Evolutionary conservation across 495 filamentous ascomycete genomes (phyloP), one percentile per base, ranked within the genome.

Genomic region (Xylaria scruposa): DNA sequence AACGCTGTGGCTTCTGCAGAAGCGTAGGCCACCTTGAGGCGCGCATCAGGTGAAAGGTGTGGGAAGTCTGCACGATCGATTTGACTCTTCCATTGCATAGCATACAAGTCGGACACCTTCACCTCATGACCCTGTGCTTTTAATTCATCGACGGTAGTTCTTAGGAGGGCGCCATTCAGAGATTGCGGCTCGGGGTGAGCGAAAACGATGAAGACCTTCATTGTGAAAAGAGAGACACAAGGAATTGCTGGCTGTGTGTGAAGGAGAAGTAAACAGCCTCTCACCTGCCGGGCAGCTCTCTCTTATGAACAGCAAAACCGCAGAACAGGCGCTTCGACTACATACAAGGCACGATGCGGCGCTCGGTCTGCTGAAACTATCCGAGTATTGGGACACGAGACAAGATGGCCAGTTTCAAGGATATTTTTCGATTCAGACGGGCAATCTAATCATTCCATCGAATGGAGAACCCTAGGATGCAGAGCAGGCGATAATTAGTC

Each of bases 41-140:
- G 61, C 26, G 61, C 42, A 24, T 64, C 61, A 1, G 40, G 61
- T 0, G 61, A 47, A 47, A 64, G 61, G 7, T 64, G 42, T 29
- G 42, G 42, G 61, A 64, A 64, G 61, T 64, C 61, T 26, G 61
- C 40, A 26, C 61, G 61, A 29, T 64, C 61, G 26, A 64, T 42
- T 33, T 64, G 61, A 15, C 38, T 47, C 42, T 64, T 64, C 61
- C 61, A 64, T 49, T 64, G 24, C 61, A 64, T 64, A 24, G 61
- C 61, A 40, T 64, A 64, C 42, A 64, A 7, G 5, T 64, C 38
- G 5, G 61, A 64, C 4, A 64, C 42, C 15, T 64, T 12, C 0
- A 64, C 61, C 7, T 64, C 61, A n/a, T 64, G 61, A 7, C 61
- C 61, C 12, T 64, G 61, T 1, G 42, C 42, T 33, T 64, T 26